Evolutionary conservation across 106 monocot species (phyloP).

Genomic region (Dendrobium chrysotoxum): DNA sequence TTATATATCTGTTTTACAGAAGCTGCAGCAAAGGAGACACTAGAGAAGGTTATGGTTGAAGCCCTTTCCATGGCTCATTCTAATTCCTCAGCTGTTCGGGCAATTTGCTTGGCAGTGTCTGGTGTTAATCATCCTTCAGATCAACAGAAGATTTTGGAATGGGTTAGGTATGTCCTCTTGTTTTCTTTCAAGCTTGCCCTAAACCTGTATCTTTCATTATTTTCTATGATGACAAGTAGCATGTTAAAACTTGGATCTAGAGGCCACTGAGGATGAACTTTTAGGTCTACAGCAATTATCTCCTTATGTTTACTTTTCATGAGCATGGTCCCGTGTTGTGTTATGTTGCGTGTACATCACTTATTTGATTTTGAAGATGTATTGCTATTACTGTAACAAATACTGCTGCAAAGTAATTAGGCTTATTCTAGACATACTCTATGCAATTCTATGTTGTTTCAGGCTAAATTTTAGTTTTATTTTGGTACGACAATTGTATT

Average conservation of each 20-base stretch:
- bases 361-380: not conserved
- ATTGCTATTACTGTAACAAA: not conserved
- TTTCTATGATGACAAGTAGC: not conserved
- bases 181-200: not conserved
- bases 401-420: not conserved
- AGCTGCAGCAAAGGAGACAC: slow-evolving; percentile 67
- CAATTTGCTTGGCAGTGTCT: slow-evolving; percentile 92
- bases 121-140: slow-evolving; percentile 94
- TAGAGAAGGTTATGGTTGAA: slow-evolving; percentile 69
- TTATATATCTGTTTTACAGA: slow-evolving; percentile 33
- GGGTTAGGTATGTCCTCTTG: slow-evolving; percentile 58
- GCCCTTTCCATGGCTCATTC: slow-evolving; percentile 54
- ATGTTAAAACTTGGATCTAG: not conserved
- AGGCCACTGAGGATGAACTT: not conserved
- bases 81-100: slow-evolving; percentile 59
- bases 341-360: not conserved
- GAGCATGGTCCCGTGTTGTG: not conserved
- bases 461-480: not conserved
- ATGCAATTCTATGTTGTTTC: not conserved
- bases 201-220: not conserved
- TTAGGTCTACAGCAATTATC: not conserved
- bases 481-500: not conserved
- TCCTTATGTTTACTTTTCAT: not conserved
- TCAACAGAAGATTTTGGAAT: slow-evolving; percentile 64
- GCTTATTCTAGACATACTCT: not conserved